Base-by-base conservation (phyloP, 176 grass and related monocot species). In the Cocos nucifera region DNA sequence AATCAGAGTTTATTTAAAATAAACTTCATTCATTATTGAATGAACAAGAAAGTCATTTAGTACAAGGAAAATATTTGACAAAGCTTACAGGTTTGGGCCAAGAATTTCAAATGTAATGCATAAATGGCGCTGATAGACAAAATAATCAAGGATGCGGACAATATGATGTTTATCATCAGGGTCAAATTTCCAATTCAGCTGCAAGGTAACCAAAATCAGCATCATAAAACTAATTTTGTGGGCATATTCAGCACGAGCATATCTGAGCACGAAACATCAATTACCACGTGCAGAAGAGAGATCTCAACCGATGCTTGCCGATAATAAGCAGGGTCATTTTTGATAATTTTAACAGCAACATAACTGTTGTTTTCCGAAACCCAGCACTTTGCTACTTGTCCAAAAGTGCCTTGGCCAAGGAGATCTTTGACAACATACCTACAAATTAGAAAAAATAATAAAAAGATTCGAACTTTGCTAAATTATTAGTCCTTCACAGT, bases 31-130 rank as follows among this genome's bases (percentile, higher is more conserved):
- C 44, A 49, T 21, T 65, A 18, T 21, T 59, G 49, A 54, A 58
- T 73, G 54, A 35, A 67, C 21, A 63, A 32, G 19, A 59, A 57
- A 61, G 57, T 17, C n/a, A 58, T 48, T 69, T 22, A 63, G 18
- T 20, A 58, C 7, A 17, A 60, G 18, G 29, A 59, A 20, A 28
- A 64, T 32, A 56, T 64, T 18, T 51, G 62, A 50, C 29, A 64
- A 57, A 51, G 22, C 88, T 93, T 92, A 98, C 94, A 98, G 62
- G 80, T 98, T 98, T 69, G 73, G 62, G 69, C 94, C 94, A 51
- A 98, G 88, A 88, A 98, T 93, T 88, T 98, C 94, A 76, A 98
- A 98, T 6, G 87, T 68, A 67, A 98, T 98, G 57, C 94, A 98
- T 67, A 98, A 83, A 85, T 98, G 94, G 71, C 74, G 80, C 71